phyloP scores from a whole-genome alignment of 441 rosid genomes.

The Mallotus japonicus region DNA sequence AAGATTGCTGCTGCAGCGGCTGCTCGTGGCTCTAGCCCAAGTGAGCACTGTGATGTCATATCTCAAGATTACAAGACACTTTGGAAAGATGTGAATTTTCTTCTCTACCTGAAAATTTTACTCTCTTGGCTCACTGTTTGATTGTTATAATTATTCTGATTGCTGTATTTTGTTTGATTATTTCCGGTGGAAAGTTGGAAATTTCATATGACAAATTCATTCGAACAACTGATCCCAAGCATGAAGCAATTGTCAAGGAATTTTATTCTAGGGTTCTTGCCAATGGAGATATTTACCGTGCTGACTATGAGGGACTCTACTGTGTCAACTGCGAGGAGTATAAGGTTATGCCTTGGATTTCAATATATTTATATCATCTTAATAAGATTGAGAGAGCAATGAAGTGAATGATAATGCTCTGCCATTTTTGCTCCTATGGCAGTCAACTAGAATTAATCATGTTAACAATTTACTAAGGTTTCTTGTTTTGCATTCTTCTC shows the following conservation, averaged over 20 bases:
- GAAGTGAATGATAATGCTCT: neutral
- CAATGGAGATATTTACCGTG: constrained; percentile 80
- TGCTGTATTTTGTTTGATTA: constrained; percentile 1
- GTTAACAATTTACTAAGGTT: neutral
- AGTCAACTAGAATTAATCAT: neutral
- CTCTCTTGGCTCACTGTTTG: constrained; percentile 12
- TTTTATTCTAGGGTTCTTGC: constrained; percentile 79
- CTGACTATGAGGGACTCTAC: constrained; percentile 89
- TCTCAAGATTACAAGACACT: constrained; percentile 71
- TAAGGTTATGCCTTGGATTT: constrained; percentile 48
- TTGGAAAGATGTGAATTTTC: constrained; percentile 67
- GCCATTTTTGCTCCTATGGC: neutral
- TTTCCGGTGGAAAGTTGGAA: constrained; percentile 53
- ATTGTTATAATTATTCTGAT: constrained; percentile 17
- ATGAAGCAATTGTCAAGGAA: constrained; percentile 89
- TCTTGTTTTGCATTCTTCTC: neutral
- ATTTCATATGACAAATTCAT: constrained; percentile 79
- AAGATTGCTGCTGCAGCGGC: constrained; percentile 86
- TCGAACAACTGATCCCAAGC: constrained; percentile 85
- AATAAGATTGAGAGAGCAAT: neutral
- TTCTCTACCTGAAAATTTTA: constrained; percentile 8
- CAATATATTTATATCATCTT: neutral
- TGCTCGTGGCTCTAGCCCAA: constrained; percentile 60
- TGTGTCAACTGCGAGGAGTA: constrained; percentile 96
- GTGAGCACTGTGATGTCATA: constrained; percentile 76